These are phyloP conservation scores for Penicillium glabrum DNA, from an alignment of 2,329 filamentous ascomycete genomes.

Conservation along the genomic window DNA sequence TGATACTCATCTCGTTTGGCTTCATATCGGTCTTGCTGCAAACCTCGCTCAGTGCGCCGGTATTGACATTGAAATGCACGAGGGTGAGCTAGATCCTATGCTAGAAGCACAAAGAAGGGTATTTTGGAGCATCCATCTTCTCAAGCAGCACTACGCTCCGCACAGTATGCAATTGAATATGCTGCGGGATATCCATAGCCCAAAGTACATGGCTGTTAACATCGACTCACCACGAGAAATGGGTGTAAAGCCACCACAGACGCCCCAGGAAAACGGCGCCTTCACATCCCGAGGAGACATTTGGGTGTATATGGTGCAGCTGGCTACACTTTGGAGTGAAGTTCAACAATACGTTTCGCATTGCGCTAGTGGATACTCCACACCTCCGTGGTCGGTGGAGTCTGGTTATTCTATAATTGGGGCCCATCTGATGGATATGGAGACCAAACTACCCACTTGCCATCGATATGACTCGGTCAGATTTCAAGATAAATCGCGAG, in stretches of 20 bases:
- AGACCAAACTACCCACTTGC: slow-evolving; percentile 45
- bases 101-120: slow-evolving; percentile 48
- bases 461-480: slow-evolving; percentile 54
- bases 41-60: slow-evolving; percentile 52
- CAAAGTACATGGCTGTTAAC: slow-evolving; percentile 22
- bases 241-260: slow-evolving; percentile 39
- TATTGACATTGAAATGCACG: slow-evolving; percentile 46
- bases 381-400: slow-evolving; percentile 53
- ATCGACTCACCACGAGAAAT: slow-evolving; percentile 25
- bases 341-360: slow-evolving; percentile 47
- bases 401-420: slow-evolving; percentile 52
- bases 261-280: slow-evolving; percentile 48
- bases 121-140: slow-evolving; percentile 53
- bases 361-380: slow-evolving; percentile 48
- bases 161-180: slow-evolving; percentile 46
- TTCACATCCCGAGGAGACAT: slow-evolving; percentile 46
- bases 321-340: slow-evolving; percentile 53
- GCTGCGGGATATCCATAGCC: slow-evolving; percentile 43
- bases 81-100: slow-evolving; percentile 32
- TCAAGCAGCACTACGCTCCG: slow-evolving; percentile 52
- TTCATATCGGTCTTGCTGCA: slow-evolving; percentile 51
- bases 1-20: slow-evolving; percentile 49
- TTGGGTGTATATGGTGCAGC: slow-evolving; percentile 51
- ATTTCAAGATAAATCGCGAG: slow-evolving; percentile 50
- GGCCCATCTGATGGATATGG: slow-evolving; percentile 53